Evolutionary conservation across 345 rosid species (phyloP), one percentile per base, ranked within the genome.

Genomic region (Aegle marmelos): DNA sequence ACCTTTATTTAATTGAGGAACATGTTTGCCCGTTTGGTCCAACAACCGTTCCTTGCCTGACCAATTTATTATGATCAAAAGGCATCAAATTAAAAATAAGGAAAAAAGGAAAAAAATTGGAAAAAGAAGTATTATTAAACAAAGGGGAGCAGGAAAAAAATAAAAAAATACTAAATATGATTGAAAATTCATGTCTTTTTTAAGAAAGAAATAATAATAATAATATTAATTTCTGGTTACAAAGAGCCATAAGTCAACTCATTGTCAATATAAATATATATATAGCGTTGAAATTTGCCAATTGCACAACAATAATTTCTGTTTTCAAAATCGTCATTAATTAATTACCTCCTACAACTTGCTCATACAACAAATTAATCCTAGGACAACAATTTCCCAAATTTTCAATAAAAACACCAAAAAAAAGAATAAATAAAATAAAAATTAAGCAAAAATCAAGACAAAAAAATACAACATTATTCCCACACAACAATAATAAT

Each of bases 361-460:
- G 22, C 57, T 53, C 57, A 53, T 19, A 53, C 57, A 53, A 53
- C 2, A 53, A 53, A 16, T 5, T 4, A 53, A 53, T 53, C 2
- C 21, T 1, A 16, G 0, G 22, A 17, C 22, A 45, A 3, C 17
- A 9, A 13, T 45, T 53, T 48, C 16, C 50, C 16, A 45, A 53
- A 53, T 16, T 17, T 53, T 17, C 21, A 53, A 53, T 53, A 53
- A 53, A 16, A 50, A 50, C 21, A 17, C 21, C 37, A 9, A 14
- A 45, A 61, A 7, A 45, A 6, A 9, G 8, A 9, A 41, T n/a
- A 78, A 24, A 33, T 36, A 78, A 24, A 36, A 19, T 11, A n/a
- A n/a, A 76, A 81, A 79, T 34, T 69, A 78, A 77, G 74, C 39
- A 78, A 78, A 78, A 76, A 37, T 39, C 31, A 81, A 70, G 58